Base-by-base conservation (phyloP, 2,329 filamentous ascomycete genomes). In the Diplodia scrobiculata region DNA sequence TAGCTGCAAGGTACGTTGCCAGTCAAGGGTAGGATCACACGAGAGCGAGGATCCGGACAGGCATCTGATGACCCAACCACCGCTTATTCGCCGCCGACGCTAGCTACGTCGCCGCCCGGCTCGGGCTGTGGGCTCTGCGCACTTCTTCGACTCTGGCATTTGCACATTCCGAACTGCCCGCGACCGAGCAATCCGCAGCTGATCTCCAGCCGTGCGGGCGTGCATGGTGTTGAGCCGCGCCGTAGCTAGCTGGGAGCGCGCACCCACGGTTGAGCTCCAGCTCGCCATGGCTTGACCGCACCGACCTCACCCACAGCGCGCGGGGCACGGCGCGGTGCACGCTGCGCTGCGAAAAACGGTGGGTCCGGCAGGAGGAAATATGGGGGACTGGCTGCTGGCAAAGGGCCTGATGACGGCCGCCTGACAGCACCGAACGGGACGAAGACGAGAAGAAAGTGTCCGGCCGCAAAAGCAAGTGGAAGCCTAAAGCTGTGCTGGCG, bases 1-100 rank as follows among this genome's bases (percentile, higher is more conserved):
- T 41, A 45, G 54, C 54, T 58, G 54, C 54, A 58, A 58, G 54
- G 54, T 58, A 58, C 54, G 36, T 45, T 34, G 29, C 19, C 11
- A 13, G 38, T 17, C n/a, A 47, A 60, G 38, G 55, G 55, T 34
- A 47, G 27, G 38, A 60, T 60, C 55, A 47, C 38, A 47, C 55
- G 55, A 41, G 38, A 32, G 38, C 25, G 38, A 54, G 21, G 36
- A 13, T 11, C 52, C 7, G 25, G 53, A 58, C 53, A 34, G 36
- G 51, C 51, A 36, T 11, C 25, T 58, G 55, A 47, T 58, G 55
- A 47, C 55, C 41, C 38, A 60, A 32, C 55, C 38, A 60, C 38
- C 55, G 21, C 21, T 21, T 55, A 14, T 55, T 9, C 34, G 17
- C n/a, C n/a, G 27, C 29, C 27, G 51, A 2, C 27, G 51, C 27